phyloP scores from a whole-genome alignment of 306 rosid species.

The Myrica gale region DNA sequence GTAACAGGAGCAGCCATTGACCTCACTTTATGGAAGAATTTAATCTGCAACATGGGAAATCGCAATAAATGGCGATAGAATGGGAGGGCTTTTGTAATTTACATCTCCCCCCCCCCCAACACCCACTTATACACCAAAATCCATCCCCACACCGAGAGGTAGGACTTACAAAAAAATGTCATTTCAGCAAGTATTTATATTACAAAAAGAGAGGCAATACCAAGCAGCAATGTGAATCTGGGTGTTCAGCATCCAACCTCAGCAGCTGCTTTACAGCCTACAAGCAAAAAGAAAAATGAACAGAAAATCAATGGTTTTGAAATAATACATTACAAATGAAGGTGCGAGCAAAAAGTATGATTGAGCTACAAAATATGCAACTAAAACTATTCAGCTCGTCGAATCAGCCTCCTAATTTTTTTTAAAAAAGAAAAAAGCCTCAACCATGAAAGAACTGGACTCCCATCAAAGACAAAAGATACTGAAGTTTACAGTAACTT shows the following conservation, averaged over 20 bases:
- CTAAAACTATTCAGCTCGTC: conserved; percentile 12
- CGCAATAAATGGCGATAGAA: conserved; percentile 27
- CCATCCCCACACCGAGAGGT: neutral
- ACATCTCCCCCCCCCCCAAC: neutral
- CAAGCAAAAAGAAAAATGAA: conserved; percentile 21
- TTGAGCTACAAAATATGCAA: conserved; percentile 20
- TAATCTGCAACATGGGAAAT: conserved; percentile 55
- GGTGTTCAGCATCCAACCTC: conserved; percentile 86
- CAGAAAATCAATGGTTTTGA: conserved; percentile 5
- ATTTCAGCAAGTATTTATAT: neutral
- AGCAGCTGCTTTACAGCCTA: conserved; percentile 92
- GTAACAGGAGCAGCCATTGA: conserved; percentile 63
- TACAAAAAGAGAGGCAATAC: conserved; percentile 39
- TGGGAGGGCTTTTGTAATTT: neutral
- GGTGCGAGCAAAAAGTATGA: neutral
- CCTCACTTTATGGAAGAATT: conserved; percentile 78
- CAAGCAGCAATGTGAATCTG: conserved; percentile 90
- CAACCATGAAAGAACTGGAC: neutral
- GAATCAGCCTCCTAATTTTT: neutral
- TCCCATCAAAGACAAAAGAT: neutral
- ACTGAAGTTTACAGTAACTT: neutral
- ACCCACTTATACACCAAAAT: neutral
- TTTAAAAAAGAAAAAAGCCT: neutral
- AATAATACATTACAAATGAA: conserved; percentile 11
- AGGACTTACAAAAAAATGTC: too few relatives aligned